phyloP scores from a whole-genome alignment of 2,329 filamentous ascomycete species.

The Monosporascus sp. region DNA sequence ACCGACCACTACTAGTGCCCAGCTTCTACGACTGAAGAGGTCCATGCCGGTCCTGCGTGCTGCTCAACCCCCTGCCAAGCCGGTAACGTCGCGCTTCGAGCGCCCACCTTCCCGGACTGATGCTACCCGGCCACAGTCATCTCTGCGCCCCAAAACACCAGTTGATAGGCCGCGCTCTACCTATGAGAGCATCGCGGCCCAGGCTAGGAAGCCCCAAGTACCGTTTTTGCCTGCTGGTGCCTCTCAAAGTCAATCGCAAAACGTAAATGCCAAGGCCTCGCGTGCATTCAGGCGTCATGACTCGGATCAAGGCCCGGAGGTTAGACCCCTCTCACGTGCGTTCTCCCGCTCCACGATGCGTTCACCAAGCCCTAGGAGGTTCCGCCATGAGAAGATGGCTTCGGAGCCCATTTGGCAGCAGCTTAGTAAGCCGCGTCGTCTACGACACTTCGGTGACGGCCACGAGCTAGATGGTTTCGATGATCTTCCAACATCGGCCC shows the following conservation, averaged over 20 bases:
- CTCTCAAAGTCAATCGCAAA: slow-evolving; percentile 70
- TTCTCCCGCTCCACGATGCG: slow-evolving; percentile 54
- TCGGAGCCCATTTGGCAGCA: slow-evolving; percentile 55
- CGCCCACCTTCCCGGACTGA: slow-evolving; percentile 57
- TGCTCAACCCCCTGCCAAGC: slow-evolving; percentile 47
- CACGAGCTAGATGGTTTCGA: slow-evolving; percentile 91
- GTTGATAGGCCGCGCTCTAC: slow-evolving; percentile 53
- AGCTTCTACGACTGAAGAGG: slow-evolving; percentile 60
- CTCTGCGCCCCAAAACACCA: slow-evolving; percentile 64
- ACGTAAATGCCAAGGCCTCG: slow-evolving; percentile 65
- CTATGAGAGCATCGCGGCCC: slow-evolving; percentile 47
- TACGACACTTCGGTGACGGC: slow-evolving; percentile 81
- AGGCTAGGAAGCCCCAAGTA: slow-evolving; percentile 53
- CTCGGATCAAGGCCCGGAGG: slow-evolving; percentile 63
- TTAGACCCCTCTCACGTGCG: slow-evolving; percentile 52
- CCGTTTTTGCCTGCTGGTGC: slow-evolving; percentile 78
- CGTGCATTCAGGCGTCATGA: slow-evolving; percentile 75
- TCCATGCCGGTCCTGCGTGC: slow-evolving; percentile 57
- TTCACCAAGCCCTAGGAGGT: slow-evolving; percentile 55
- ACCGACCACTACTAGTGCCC: slow-evolving; percentile 60
- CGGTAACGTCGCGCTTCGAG: slow-evolving; percentile 43
- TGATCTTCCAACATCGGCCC: slow-evolving; percentile 82
- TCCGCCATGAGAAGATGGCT: slow-evolving; percentile 35
- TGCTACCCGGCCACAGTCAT: slow-evolving; percentile 42
- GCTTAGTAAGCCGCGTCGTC: slow-evolving; percentile 65